Evolutionary conservation across 345 rosid species (phyloP).

Genomic region (Corchorus capsularis): DNA sequence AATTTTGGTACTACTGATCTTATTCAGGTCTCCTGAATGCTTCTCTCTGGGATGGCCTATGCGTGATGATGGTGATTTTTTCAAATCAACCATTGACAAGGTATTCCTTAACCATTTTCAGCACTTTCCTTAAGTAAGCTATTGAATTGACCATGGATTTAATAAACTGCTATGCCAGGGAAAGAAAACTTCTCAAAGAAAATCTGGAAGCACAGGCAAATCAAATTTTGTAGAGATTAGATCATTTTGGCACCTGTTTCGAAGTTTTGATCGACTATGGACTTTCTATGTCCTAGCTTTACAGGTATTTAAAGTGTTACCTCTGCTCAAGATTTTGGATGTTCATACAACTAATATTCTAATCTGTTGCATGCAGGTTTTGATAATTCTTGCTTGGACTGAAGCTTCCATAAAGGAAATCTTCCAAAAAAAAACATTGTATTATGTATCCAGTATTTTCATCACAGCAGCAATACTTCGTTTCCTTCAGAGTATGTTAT

Average conservation of each 20-base stretch:
- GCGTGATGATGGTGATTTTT: conserved; percentile 98
- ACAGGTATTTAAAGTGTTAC: conserved; percentile 54
- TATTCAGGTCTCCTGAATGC: conserved; percentile 83
- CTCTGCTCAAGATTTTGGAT: conserved; percentile 14
- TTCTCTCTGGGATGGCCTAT: conserved; percentile 99
- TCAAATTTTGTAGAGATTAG: conserved; percentile 91
- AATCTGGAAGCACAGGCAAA: conserved; percentile 77
- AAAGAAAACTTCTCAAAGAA: conserved; percentile 46
- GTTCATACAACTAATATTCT: conserved; percentile 4
- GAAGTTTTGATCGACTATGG: conserved; percentile 95
- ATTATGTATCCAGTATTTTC: conserved; percentile 79
- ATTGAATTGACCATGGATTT: conserved; percentile 22
- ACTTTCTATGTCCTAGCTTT: conserved; percentile 84
- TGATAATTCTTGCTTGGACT: conserved; percentile 83
- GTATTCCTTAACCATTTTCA: conserved; percentile 25
- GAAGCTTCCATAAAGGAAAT: conserved; percentile 58
- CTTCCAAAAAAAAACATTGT: conserved; percentile 62
- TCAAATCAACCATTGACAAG: conserved; percentile 71
- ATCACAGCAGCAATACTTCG: conserved; percentile 96
- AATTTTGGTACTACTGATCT: conserved; percentile 21
- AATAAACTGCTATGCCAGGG: conserved; percentile 48
- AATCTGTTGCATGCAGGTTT: conserved; percentile 54
- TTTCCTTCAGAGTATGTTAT: conserved; percentile 70
- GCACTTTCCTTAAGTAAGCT: conserved; percentile 18
- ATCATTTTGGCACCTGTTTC: conserved; percentile 94